These are phyloP conservation scores for Phlebiopsis gigantea DNA, from an alignment of 768 basidiomycete genomes.

Conservation along the genomic window DNA sequence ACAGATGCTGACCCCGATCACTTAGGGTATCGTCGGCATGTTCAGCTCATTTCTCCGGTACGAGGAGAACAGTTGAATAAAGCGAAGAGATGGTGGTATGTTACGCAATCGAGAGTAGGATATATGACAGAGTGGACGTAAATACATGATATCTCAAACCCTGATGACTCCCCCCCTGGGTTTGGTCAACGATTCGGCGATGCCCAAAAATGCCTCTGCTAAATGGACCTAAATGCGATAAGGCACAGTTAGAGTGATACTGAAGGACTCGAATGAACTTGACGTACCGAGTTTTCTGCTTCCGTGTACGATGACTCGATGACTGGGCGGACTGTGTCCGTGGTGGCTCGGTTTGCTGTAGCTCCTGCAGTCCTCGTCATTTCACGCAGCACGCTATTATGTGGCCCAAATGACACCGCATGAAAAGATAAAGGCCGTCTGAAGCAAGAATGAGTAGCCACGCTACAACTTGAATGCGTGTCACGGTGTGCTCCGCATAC, in stretches of 20 bases:
- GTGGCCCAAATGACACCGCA: slow-evolving; percentile 47
- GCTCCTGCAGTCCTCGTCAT: slow-evolving; percentile 50
- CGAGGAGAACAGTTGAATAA: too few species aligned
- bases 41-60: too few species aligned
- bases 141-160: too few species aligned
- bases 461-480: too few species aligned
- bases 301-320: slow-evolving; percentile 43
- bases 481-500: too few species aligned
- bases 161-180: slow-evolving; percentile 48
- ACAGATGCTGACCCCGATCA: too few species aligned
- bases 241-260: too few species aligned
- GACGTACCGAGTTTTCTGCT: slow-evolving; percentile 44
- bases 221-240: slow-evolving; percentile 56
- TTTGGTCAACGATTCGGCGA: slow-evolving; percentile 53
- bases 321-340: slow-evolving; percentile 32
- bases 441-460: too few species aligned
- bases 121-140: too few species aligned
- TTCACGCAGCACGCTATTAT: slow-evolving; percentile 31
- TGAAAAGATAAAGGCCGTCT: slow-evolving; percentile 57
- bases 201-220: slow-evolving; percentile 51
- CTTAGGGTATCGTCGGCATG: too few species aligned
- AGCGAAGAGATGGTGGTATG: too few species aligned
- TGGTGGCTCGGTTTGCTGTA: slow-evolving; percentile 38
- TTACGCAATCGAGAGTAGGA: too few species aligned
- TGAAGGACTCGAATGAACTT: background rate